Percentiles rank a stretch among this genome's conserved stretches.
Evolutionary conservation across 108 stramenopile genomes (phyloP).

Genomic region (Nitzschia sp.): DNA sequence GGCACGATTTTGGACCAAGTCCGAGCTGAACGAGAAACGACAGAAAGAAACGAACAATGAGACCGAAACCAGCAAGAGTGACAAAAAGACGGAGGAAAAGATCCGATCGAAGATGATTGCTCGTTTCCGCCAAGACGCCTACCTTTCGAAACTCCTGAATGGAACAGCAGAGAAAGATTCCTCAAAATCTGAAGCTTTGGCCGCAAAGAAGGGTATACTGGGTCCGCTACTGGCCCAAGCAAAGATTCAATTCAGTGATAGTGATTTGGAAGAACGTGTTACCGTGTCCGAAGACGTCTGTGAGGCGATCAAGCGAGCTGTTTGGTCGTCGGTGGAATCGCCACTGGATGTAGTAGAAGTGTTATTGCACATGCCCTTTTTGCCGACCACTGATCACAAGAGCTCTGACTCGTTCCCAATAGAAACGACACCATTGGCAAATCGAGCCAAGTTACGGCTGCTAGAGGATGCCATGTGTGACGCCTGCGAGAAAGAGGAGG

Average conservation of each 20-base stretch:
- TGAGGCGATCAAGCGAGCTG: constrained; percentile 52
- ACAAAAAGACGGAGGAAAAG: constrained; percentile 23
- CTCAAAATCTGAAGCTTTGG: not conserved
- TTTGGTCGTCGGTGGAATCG: constrained; percentile 51
- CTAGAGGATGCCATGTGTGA: constrained; percentile 87
- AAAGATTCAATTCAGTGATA: constrained; percentile 8
- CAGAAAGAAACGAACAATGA: not conserved
- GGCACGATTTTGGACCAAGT: constrained; percentile 19
- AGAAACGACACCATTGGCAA: constrained; percentile 33
- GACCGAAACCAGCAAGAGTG: not conserved
- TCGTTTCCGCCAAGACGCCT: constrained; percentile 51
- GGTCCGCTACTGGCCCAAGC: constrained; percentile 25
- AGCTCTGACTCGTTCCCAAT: not conserved
- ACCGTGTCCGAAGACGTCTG: constrained; percentile 46
- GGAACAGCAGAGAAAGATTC: not conserved
- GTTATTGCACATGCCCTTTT: constrained; percentile 56
- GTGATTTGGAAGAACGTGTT: constrained; percentile 72
- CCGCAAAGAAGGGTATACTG: not conserved
- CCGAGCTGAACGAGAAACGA: constrained; percentile 2
- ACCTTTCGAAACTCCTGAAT: constrained; percentile 41
- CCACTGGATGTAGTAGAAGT: constrained; percentile 63
- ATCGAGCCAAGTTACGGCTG: constrained; percentile 70
- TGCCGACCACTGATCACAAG: constrained; percentile 35
- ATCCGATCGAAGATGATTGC: constrained; percentile 52
- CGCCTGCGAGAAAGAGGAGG: constrained; percentile 81